Conservation (phyloP, 2,329 filamentous ascomycete species). For the Botrytis galanthina region DNA sequence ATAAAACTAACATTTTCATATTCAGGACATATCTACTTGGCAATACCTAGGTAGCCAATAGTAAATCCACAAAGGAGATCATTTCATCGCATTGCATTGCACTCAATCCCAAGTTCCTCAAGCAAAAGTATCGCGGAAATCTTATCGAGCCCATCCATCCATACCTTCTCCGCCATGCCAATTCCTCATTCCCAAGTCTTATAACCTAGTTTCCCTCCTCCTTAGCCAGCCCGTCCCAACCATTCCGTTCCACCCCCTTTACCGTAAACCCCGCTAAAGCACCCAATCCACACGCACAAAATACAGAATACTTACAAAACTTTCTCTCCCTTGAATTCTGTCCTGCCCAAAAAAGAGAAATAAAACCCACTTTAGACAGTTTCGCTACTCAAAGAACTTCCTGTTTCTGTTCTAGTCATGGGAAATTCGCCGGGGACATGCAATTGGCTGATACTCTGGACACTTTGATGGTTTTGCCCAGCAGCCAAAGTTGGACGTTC, state of each 20-base stretch:
- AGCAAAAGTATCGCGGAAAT: background rate
- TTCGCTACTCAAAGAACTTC: constrained; percentile 5
- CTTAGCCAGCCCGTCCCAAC: background rate
- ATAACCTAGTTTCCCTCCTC: background rate
- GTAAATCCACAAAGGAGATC: background rate
- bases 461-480: constrained; percentile 33
- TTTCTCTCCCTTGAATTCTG: background rate
- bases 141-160: constrained; percentile 1
- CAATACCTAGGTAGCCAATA: background rate
- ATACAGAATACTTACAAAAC: background rate
- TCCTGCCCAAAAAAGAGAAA: background rate
- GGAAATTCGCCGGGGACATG: constrained; percentile 39
- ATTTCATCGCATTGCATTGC: constrained; percentile 1
- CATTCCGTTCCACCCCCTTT: background rate
- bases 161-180: background rate
- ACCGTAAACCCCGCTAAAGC: background rate
- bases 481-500: constrained; percentile 29
- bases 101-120: constrained; percentile 1
- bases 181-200: background rate
- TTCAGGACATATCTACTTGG: constrained; percentile 4
- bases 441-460: constrained; percentile 34
- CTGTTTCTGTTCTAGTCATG: constrained; percentile 5
- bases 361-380: background rate
- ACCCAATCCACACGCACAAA: background rate
- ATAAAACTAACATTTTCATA: constrained; percentile 6